These are phyloP conservation scores for Setaria italica DNA, from an alignment of 202 grass and related monocot genomes.

Conservation along the genomic window DNA sequence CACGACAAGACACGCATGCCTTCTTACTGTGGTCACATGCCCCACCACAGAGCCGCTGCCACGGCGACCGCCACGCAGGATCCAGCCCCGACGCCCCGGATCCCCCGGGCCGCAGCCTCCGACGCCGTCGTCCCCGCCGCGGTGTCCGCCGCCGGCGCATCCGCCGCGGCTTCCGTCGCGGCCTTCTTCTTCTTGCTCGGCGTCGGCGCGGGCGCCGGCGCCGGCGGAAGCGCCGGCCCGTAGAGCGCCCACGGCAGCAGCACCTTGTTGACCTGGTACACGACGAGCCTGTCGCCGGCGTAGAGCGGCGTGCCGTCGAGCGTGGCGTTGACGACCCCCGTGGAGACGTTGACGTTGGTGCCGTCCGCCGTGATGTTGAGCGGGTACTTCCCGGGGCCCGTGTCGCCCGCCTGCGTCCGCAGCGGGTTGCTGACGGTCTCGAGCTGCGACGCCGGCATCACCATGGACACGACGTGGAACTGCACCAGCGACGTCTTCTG, in stretches of 20 bases:
- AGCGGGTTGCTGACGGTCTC: conserved; percentile 90
- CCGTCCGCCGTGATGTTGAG: conserved; percentile 77
- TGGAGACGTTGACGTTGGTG: conserved; percentile 70
- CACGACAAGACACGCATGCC: not conserved
- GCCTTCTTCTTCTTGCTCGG: conserved; percentile 58
- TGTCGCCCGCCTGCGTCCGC: conserved; percentile 83
- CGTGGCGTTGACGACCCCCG: conserved; percentile 75
- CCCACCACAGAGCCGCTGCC: conserved; percentile 45
- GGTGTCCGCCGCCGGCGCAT: conserved; percentile 29
- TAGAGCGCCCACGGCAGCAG: conserved; percentile 77
- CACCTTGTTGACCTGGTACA: conserved; percentile 90
- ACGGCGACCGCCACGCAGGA: conserved; percentile 40
- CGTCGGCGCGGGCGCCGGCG: conserved; percentile 51
- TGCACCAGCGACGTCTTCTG: conserved; percentile 90
- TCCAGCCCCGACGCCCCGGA: not conserved
- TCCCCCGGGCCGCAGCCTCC: conserved; percentile 15
- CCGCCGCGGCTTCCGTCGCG: conserved; percentile 23
- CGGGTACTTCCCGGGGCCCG: conserved; percentile 57
- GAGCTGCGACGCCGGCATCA: conserved; percentile 55
- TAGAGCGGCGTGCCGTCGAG: conserved; percentile 62
- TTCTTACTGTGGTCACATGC: conserved; percentile 34
- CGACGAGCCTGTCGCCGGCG: conserved; percentile 66
- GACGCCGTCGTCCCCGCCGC: conserved; percentile 30
- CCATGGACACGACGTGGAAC: conserved; percentile 71
- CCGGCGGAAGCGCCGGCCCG: conserved; percentile 42